Evolutionary conservation across 78 protist genomes (phyloP), one percentile per base, ranked within the genome.

Genomic region (Cavenderia fasciculata): DNA sequence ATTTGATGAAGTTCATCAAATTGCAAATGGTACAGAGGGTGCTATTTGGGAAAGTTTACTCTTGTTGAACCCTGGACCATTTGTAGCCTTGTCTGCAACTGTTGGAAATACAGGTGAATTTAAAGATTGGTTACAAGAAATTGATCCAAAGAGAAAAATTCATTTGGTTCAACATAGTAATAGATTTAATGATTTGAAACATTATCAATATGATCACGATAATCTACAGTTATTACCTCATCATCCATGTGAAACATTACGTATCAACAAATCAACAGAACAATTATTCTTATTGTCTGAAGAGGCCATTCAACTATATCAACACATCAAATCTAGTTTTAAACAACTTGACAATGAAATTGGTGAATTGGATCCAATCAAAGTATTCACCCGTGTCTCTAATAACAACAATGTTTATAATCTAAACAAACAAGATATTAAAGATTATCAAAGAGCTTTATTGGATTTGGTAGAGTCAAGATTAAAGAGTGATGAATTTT

Each of bases 11-110:
- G 91, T 97, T 4, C 99, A 97, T 87, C 69, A 34, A 49, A 59
- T 97, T 49, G 78, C 84, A 11, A 25, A 21, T 59, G 27, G 38
- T 18, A 85, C 47, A 18, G 77, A 52, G 33, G 97, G 97, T 19
- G 78, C 57, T 7, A 23, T 77, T 19, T 97, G 97, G 97, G 98
- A 95, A 87, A 59, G 91, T 8, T 36, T 93, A 31, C 85, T 97
- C 21, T 25, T 79, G 16, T 25, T 90, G 46, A 82, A 72, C 21
- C 27, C 66, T 12, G 49, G 85, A 23, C 98, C 98, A 27, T 94
- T 95, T 82, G 23, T 97, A 14, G 99, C 98, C 0, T 84, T 97
- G n/a, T 95, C 97, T 5, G 99, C 99, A 1, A 96, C 99, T 6
- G 3, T 97, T 12, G 97, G 98, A 4, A 92, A 96, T 69, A 33